Conservation (phyloP, 2,329 filamentous ascomycete genomes). For the Onygena corvina region DNA sequence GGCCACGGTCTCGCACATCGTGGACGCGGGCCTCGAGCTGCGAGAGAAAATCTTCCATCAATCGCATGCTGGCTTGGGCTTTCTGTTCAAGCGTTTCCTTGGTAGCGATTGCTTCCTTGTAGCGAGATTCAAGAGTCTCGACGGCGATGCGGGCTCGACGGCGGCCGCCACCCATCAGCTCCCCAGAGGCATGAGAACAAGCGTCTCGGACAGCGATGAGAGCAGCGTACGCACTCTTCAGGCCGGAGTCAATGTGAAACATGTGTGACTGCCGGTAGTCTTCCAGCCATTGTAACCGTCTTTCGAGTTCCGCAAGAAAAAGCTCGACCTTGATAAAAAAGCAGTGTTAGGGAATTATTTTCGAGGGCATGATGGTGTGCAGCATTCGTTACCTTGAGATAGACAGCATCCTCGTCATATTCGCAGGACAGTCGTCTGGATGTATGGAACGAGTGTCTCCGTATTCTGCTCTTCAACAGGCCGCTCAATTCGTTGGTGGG, state of each 20-base stretch:
- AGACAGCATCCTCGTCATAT: slow-evolving; percentile 36
- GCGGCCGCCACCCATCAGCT: slow-evolving; percentile 75
- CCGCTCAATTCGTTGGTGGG: slow-evolving; percentile 24
- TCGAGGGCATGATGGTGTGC: background rate
- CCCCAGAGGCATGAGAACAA: slow-evolving; percentile 81
- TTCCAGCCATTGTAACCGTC: slow-evolving; percentile 77
- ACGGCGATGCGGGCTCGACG: slow-evolving; percentile 78
- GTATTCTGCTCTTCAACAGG: slow-evolving; percentile 30
- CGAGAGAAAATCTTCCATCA: slow-evolving; percentile 72
- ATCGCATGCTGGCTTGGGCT: slow-evolving; percentile 69
- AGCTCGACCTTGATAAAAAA: slow-evolving; percentile 31
- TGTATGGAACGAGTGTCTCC: slow-evolving; percentile 37
- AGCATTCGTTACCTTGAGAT: slow-evolving; percentile 31
- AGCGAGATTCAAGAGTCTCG: slow-evolving; percentile 77
- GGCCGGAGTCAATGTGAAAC: slow-evolving; percentile 66
- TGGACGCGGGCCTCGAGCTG: slow-evolving; percentile 76
- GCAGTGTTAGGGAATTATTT: background rate
- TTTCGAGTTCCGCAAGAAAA: slow-evolving; percentile 65
- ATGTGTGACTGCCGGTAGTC: slow-evolving; percentile 73
- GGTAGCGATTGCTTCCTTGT: slow-evolving; percentile 71
- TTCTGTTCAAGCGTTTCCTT: slow-evolving; percentile 87
- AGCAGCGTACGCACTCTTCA: slow-evolving; percentile 73
- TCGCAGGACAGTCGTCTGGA: slow-evolving; percentile 33
- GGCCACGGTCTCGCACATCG: slow-evolving; percentile 63
- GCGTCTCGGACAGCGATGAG: slow-evolving; percentile 75